These are phyloP conservation scores for Rhodotorula sp. DNA, from an alignment of 1,284 basidiomycete genomes.

Conservation along the genomic window DNA sequence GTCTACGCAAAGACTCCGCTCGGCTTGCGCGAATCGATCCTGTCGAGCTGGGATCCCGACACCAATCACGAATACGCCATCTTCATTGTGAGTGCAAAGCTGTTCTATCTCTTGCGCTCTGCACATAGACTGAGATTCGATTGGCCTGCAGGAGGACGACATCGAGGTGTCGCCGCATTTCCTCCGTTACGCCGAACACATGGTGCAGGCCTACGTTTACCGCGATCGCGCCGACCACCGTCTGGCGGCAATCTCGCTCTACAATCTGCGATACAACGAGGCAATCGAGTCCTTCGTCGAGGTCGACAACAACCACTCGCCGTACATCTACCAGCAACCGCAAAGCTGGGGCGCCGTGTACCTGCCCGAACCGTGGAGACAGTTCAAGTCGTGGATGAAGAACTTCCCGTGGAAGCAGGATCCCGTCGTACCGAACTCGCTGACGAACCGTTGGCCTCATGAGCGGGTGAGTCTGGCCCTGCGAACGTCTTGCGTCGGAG, in stretches of 20 bases:
- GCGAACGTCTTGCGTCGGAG: not conserved
- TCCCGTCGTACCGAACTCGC: conserved; percentile 1
- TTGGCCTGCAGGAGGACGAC: conserved; percentile 9
- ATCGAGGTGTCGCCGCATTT: conserved; percentile 25
- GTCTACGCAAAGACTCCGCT: not conserved
- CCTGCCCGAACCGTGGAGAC: conserved; percentile 15
- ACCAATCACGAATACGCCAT: conserved; percentile 3
- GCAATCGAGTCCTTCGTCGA: conserved; percentile 9
- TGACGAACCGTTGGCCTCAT: conserved; percentile 2
- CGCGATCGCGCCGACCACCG: conserved; percentile 15
- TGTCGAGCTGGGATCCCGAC: conserved; percentile 1
- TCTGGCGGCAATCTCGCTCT: conserved; percentile 16
- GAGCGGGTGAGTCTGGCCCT: not conserved
- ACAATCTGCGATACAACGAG: conserved; percentile 23
- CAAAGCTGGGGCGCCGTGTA: conserved; percentile 20
- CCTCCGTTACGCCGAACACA: conserved; percentile 18
- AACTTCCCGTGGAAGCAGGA: not conserved
- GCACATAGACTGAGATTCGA: not conserved
- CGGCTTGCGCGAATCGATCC: not conserved
- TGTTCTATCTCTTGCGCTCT: no score
- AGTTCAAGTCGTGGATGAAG: conserved; percentile 1
- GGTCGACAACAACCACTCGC: not conserved
- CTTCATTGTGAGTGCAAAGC: not conserved
- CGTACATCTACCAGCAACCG: conserved; percentile 19
- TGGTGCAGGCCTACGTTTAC: conserved; percentile 16